Conservation (phyloP, 2,329 filamentous ascomycete species). For the Fusarium subglutinans region DNA sequence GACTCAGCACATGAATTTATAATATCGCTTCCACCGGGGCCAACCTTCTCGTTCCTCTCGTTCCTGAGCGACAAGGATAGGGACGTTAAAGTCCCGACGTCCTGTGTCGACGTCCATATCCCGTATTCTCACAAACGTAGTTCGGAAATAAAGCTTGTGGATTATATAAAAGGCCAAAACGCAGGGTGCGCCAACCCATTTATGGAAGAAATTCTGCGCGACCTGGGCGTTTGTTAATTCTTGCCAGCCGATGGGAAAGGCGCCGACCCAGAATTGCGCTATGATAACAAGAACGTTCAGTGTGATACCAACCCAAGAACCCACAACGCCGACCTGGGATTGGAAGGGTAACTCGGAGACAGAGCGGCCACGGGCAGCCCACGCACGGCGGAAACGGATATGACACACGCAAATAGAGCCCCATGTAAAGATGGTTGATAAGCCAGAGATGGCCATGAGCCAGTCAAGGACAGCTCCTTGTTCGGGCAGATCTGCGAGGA, state of each 20-base stretch:
- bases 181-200: constrained; percentile 76
- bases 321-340: constrained; percentile 79
- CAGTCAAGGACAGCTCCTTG: constrained; percentile 76
- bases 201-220: constrained; percentile 75
- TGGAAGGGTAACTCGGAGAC: constrained; percentile 82
- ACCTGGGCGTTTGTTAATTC: constrained; percentile 55
- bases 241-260: constrained; percentile 74
- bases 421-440: constrained; percentile 83
- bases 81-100: constrained; percentile 83
- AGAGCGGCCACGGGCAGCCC: constrained; percentile 74
- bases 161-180: constrained; percentile 72
- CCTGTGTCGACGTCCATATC: constrained; percentile 92
- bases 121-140: constrained; percentile 69
- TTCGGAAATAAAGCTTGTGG: constrained; percentile 81
- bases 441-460: constrained; percentile 79
- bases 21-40: constrained; percentile 80
- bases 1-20: constrained; percentile 74
- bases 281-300: constrained; percentile 81
- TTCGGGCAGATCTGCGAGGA: constrained; percentile 72
- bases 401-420: constrained; percentile 87
- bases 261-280: constrained; percentile 89
- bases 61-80: constrained; percentile 82
- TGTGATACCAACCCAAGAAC: constrained; percentile 81
- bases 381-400: constrained; percentile 89
- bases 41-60: constrained; percentile 74